A percentile compares a stretch with the other conserved stretches of the same genome.
phyloP scores from a whole-genome alignment of 2,329 filamentous ascomycete genomes.

The Cladophialophora carrionii region DNA sequence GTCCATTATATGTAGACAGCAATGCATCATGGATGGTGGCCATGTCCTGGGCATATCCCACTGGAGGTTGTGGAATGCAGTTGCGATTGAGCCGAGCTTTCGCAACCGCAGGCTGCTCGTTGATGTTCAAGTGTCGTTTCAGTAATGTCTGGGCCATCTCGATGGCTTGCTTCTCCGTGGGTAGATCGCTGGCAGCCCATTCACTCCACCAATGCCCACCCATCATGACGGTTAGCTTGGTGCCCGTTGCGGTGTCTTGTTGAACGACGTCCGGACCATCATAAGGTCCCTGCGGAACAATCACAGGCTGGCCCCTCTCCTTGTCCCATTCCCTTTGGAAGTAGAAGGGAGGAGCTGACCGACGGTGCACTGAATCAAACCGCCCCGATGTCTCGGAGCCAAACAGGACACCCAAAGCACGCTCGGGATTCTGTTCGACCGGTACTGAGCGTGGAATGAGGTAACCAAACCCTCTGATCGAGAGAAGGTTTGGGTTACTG shows the following conservation, averaged over 20 bases:
- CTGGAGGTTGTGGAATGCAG: slow-evolving; percentile 87
- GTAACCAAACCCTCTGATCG: slow-evolving; percentile 79
- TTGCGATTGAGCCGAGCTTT: slow-evolving; percentile 65
- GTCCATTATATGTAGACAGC: slow-evolving; percentile 59
- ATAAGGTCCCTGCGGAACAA: neutral
- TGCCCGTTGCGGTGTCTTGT: slow-evolving; percentile 64
- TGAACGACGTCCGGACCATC: slow-evolving; percentile 40
- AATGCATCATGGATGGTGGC: slow-evolving; percentile 60
- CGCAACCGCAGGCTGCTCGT: slow-evolving; percentile 62
- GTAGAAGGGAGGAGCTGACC: slow-evolving; percentile 1
- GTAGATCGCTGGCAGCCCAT: slow-evolving; percentile 58
- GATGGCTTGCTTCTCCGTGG: slow-evolving; percentile 67
- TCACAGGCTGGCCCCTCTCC: neutral
- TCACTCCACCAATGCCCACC: slow-evolving; percentile 90
- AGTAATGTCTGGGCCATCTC: slow-evolving; percentile 71
- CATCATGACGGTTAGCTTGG: slow-evolving; percentile 91
- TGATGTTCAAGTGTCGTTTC: slow-evolving; percentile 73
- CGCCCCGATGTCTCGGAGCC: slow-evolving; percentile 67
- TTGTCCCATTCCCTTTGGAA: neutral
- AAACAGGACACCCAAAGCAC: slow-evolving; percentile 88
- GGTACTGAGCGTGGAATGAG: slow-evolving; percentile 78
- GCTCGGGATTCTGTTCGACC: slow-evolving; percentile 74
- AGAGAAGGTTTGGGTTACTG: slow-evolving; percentile 63
- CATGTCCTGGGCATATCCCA: slow-evolving; percentile 73
- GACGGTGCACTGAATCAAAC: slow-evolving; percentile 7